These are phyloP conservation scores for Globisporangium spinosum DNA, from an alignment of 352 stramenopile genomes.

Conservation along the genomic window DNA sequence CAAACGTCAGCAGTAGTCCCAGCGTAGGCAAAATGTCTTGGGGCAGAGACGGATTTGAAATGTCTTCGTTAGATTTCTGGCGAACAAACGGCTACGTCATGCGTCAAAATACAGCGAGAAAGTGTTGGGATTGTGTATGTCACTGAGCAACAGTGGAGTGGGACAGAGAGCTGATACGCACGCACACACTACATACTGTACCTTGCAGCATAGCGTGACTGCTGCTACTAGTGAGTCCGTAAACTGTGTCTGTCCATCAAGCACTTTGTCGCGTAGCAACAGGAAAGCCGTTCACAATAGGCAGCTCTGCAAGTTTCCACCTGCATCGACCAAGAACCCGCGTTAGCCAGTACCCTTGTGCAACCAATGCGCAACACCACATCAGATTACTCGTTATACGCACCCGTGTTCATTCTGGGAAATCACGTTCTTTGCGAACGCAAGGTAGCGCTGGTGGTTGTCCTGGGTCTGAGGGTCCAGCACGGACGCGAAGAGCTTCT, in stretches of 20 bases:
- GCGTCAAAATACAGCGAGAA: not conserved
- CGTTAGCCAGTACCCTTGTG: not conserved
- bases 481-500: conserved; percentile 64
- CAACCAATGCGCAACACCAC: not conserved
- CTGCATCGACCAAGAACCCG: conserved; percentile 17
- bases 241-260: conserved; percentile 43
- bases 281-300: conserved; percentile 51
- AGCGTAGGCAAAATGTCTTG: conserved; percentile 47
- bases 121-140: not conserved
- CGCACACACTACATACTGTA: conserved; percentile 19
- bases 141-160: not conserved
- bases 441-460: conserved; percentile 64
- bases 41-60: conserved; percentile 53
- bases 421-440: conserved; percentile 73
- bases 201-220: conserved; percentile 38
- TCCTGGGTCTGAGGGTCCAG: conserved; percentile 59
- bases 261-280: conserved; percentile 54
- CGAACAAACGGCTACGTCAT: conserved; percentile 56
- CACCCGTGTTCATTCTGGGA: conserved; percentile 71
- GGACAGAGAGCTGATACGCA: not conserved
- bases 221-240: conserved; percentile 36
- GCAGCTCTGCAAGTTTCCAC: conserved; percentile 67
- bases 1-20: conserved; percentile 53
- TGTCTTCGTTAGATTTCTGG: conserved; percentile 76
- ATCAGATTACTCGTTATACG: not conserved